Evolutionary conservation across 2,329 filamentous ascomycete species (phyloP).

Genomic region (Fusarium nodosum): DNA sequence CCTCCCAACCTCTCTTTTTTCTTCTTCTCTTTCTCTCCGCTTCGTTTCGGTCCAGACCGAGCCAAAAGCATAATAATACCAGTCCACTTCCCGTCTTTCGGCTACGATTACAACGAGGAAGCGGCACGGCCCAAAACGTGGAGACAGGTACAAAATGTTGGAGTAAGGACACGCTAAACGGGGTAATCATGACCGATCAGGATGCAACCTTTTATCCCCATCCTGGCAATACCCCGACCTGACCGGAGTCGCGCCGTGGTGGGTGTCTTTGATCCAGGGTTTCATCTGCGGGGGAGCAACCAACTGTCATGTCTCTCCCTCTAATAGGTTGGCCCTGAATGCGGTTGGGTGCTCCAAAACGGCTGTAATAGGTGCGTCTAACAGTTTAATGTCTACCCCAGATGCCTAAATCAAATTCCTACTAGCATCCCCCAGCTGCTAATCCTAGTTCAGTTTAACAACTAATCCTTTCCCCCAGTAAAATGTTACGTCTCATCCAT

Average conservation of each 20-base stretch:
- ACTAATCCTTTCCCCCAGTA: conserved; percentile 7
- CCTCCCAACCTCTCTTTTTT: not conserved
- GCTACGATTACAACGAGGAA: not conserved
- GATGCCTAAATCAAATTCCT: conserved; percentile 40
- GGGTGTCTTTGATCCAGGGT: conserved; percentile 39
- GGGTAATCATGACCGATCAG: conserved; percentile 41
- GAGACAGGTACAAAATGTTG: conserved; percentile 26
- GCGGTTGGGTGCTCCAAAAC: not conserved
- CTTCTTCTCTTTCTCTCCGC: not conserved
- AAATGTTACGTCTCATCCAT: conserved; percentile 29
- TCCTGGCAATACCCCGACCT: conserved; percentile 32
- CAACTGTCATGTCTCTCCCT: not conserved
- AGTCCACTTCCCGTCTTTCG: conserved; percentile 15
- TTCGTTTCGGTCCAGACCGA: not conserved
- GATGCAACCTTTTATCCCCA: conserved; percentile 31
- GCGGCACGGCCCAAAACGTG: conserved; percentile 18
- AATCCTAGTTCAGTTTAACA: conserved; percentile 6
- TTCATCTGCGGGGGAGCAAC: conserved; percentile 24
- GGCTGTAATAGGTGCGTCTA: conserved; percentile 42
- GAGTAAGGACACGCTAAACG: conserved; percentile 31
- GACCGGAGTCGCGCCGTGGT: conserved; percentile 45
- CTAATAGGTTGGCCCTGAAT: not conserved
- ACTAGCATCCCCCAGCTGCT: conserved; percentile 10
- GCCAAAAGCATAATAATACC: not conserved
- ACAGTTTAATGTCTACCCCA: conserved; percentile 28